phyloP scores from a whole-genome alignment of 1,284 basidiomycete species.

The Marasmius fiardii region DNA sequence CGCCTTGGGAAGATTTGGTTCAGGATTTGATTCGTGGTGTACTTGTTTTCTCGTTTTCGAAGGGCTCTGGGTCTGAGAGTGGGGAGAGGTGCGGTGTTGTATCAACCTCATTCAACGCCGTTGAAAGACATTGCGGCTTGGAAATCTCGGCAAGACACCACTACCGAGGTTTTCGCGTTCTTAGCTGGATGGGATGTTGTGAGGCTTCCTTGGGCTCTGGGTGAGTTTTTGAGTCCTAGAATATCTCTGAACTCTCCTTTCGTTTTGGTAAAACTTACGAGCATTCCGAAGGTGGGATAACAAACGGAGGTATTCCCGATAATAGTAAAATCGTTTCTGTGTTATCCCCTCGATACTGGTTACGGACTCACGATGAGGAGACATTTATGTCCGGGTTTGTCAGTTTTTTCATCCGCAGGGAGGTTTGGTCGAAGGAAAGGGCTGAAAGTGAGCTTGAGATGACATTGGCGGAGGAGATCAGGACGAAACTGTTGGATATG shows the following conservation, averaged over 20 bases:
- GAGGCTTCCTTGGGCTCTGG: background rate
- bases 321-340: background rate
- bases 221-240: background rate
- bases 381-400: background rate
- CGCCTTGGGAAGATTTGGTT: background rate
- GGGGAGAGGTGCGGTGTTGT: background rate
- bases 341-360: background rate
- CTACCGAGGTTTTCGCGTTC: background rate
- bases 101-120: background rate
- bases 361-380: background rate
- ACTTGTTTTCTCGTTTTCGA: background rate
- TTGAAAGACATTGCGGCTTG: background rate
- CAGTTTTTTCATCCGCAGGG: background rate
- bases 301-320: background rate
- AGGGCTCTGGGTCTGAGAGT: background rate
- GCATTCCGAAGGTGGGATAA: too few relatives aligned
- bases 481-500: background rate
- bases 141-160: background rate
- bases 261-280: background rate
- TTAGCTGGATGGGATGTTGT: background rate
- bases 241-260: too few relatives aligned
- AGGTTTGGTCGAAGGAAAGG: background rate
- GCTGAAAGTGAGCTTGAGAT: background rate
- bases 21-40: background rate
- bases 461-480: background rate